These are phyloP conservation scores for Aspergillus ochraceoroseus DNA, from an alignment of 2,329 filamentous ascomycete genomes.

Conservation along the genomic window DNA sequence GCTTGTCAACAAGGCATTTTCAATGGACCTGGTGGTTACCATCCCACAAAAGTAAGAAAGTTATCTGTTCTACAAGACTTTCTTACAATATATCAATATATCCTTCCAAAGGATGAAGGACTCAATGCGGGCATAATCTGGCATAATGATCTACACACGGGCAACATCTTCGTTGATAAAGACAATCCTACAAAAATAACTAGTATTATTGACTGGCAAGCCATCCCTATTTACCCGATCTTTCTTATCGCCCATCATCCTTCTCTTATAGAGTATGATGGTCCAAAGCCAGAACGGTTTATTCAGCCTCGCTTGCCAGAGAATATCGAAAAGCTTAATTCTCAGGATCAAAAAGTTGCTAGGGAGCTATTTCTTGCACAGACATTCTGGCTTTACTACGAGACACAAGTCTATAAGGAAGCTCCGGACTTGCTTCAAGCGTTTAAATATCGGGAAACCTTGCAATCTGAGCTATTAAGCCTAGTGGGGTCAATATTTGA, in stretches of 20 bases:
- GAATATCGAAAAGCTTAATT: slow-evolving; percentile 12
- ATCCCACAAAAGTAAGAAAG: slow-evolving; percentile 25
- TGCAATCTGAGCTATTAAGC: slow-evolving; percentile 10
- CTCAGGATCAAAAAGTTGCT: slow-evolving; percentile 12
- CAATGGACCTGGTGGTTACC: slow-evolving; percentile 24
- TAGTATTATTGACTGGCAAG: slow-evolving; percentile 36
- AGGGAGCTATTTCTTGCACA: slow-evolving; percentile 15
- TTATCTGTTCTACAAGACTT: slow-evolving; percentile 25
- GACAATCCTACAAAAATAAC: slow-evolving; percentile 28
- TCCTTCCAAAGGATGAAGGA: slow-evolving; percentile 22
- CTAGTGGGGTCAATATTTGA: slow-evolving; percentile 17
- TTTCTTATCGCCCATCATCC: slow-evolving; percentile 27
- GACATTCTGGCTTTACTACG: slow-evolving; percentile 19
- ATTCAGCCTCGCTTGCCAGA: slow-evolving; percentile 13
- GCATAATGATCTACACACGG: slow-evolving; percentile 31
- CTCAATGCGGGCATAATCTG: slow-evolving; percentile 26
- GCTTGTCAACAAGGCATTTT: slow-evolving; percentile 21
- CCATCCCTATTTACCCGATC: slow-evolving; percentile 25
- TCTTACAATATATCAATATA: slow-evolving; percentile 24
- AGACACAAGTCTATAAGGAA: slow-evolving; percentile 15
- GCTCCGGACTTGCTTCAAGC: slow-evolving; percentile 14
- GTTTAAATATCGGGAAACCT: slow-evolving; percentile 14
- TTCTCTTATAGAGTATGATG: slow-evolving; percentile 25
- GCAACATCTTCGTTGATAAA: slow-evolving; percentile 34
- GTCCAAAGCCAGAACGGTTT: slow-evolving; percentile 15